phyloP scores from a whole-genome alignment of 306 rosid species.

The Luffa acutangula region DNA sequence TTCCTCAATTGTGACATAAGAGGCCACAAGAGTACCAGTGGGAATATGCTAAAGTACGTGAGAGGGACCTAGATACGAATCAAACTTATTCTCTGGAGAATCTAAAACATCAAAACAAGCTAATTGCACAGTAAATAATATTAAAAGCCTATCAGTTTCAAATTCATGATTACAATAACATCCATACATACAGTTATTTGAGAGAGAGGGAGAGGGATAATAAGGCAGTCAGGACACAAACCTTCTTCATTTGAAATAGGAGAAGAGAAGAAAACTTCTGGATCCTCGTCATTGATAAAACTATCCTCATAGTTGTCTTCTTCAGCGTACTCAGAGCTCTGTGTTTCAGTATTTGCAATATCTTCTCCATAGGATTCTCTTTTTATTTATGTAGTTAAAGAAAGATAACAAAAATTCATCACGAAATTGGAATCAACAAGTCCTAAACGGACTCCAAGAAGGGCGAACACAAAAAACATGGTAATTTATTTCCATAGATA shows the following conservation, averaged over 20 bases:
- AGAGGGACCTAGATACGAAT: background rate
- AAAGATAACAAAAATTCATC: conserved; percentile 10
- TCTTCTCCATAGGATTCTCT: conserved; percentile 88
- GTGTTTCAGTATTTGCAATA: conserved; percentile 69
- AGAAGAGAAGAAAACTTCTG: conserved; percentile 29
- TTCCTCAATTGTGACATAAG: background rate
- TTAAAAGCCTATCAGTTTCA: background rate
- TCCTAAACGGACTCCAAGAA: background rate
- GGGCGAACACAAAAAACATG: background rate
- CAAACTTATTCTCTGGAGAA: background rate
- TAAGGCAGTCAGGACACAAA: background rate
- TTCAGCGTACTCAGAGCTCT: conserved; percentile 38
- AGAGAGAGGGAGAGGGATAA: background rate
- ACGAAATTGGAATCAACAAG: background rate
- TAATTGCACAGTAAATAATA: background rate
- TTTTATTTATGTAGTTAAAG: conserved; percentile 24
- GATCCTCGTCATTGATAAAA: conserved; percentile 55
- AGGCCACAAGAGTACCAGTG: background rate
- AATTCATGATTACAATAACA: background rate
- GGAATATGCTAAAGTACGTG: background rate
- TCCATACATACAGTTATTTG: background rate
- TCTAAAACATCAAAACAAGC: background rate
- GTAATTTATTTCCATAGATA: background rate
- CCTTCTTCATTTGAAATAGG: conserved; percentile 39
- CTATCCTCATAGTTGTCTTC: conserved; percentile 71